Evolutionary conservation across 139 green algal genomes (phyloP).

Genomic region (Picochlorum sp.): DNA sequence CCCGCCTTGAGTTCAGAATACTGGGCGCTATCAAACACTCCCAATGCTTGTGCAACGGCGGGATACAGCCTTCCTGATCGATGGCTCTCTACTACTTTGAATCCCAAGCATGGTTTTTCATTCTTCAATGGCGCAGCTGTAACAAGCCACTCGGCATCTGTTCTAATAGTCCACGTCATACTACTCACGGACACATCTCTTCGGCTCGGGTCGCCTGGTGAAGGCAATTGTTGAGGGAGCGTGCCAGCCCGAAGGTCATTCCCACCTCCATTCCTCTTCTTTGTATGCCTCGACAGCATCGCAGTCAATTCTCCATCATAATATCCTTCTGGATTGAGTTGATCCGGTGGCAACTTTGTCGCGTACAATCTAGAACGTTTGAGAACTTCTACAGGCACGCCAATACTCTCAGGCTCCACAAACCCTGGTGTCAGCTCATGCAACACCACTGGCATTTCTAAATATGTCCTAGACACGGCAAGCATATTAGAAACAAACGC

Average conservation of each 20-base stretch:
- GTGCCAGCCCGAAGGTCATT: constrained; percentile 41
- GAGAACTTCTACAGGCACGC: constrained; percentile 9
- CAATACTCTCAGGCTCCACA: background rate
- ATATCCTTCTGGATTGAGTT: constrained; percentile 60
- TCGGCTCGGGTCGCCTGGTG: constrained; percentile 21
- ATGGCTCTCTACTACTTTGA: constrained; percentile 31
- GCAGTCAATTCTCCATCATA: constrained; percentile 31
- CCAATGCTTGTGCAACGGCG: constrained; percentile 15
- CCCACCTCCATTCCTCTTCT: constrained; percentile 22
- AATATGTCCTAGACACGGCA: constrained; percentile 58
- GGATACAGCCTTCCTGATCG: constrained; percentile 19
- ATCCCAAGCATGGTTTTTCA: constrained; percentile 17
- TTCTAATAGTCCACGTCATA: constrained; percentile 36
- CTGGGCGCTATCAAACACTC: constrained; percentile 10
- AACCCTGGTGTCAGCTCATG: constrained; percentile 46
- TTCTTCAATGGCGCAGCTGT: constrained; percentile 17
- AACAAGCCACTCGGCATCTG: constrained; percentile 28
- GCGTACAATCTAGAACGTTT: constrained; percentile 24
- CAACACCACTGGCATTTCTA: constrained; percentile 66
- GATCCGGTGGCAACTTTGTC: constrained; percentile 51
- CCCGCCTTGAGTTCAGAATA: constrained; percentile 26
- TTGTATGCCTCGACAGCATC: constrained; percentile 24
- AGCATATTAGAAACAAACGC: constrained; percentile 54
- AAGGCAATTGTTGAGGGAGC: constrained; percentile 32
- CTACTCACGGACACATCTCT: background rate